phyloP scores from a whole-genome alignment of 768 basidiomycete genomes.

The Naganishia vaughanmartiniae region DNA sequence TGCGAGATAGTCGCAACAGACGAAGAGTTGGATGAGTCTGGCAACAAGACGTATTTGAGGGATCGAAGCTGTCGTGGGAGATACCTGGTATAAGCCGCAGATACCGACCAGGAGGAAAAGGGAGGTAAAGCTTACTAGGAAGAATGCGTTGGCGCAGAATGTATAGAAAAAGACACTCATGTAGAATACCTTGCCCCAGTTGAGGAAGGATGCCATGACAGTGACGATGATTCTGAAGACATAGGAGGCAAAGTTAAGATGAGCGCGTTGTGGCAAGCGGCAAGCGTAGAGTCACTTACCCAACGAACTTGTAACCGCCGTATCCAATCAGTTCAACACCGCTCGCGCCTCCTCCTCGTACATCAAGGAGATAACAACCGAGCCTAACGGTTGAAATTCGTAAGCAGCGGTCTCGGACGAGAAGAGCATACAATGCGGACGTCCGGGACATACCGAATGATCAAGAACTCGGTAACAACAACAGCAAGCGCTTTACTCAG shows the following conservation, averaged over 20 bases:
- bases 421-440: not conserved
- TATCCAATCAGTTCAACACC: conserved; percentile 75
- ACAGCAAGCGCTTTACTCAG: conserved; percentile 81
- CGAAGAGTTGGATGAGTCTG: conserved; percentile 63
- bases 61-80: conserved; percentile 69
- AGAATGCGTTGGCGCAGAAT: conserved; percentile 86
- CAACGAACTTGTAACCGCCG: conserved; percentile 96
- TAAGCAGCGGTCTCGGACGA: not conserved
- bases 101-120: not conserved
- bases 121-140: conserved; percentile 65
- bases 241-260: not conserved
- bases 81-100: not conserved
- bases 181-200: conserved; percentile 64
- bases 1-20: conserved; percentile 66
- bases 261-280: not conserved
- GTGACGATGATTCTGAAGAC: conserved; percentile 72
- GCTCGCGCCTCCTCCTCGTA: conserved; percentile 65
- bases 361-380: conserved; percentile 89
- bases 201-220: conserved; percentile 68
- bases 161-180: conserved; percentile 74
- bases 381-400: conserved; percentile 53
- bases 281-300: conserved; percentile 58
- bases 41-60: conserved; percentile 82
- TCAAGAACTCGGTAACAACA: conserved; percentile 79
- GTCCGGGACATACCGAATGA: conserved; percentile 56